A percentile compares a stretch with the other conserved stretches of the same genome.
phyloP scores from a whole-genome alignment of 169 alveolate species.

The Cyclospora cayetanensis region DNA sequence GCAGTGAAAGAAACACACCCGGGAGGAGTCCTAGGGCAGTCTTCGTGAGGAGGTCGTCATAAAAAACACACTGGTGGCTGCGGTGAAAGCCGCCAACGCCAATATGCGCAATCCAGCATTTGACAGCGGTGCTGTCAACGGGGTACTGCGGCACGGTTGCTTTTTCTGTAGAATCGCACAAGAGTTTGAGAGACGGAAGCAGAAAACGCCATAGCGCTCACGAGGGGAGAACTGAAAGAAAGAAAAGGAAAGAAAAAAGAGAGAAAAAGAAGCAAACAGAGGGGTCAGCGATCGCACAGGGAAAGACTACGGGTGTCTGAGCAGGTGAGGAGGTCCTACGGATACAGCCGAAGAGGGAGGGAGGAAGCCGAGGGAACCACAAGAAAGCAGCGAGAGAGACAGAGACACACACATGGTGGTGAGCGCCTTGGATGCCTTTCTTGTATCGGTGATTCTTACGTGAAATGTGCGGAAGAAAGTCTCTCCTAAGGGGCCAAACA shows the following conservation, averaged over 20 bases:
- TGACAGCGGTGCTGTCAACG: neutral
- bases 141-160: neutral
- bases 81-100: constrained; percentile 20
- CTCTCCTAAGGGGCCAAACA: neutral
- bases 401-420: too few relatives aligned
- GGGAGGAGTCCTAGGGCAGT: neutral
- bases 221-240: neutral
- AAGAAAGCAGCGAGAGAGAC: too few relatives aligned
- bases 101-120: neutral
- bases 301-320: neutral
- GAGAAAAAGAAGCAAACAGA: neutral
- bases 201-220: neutral
- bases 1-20: too few relatives aligned
- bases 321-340: too few relatives aligned
- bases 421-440: too few relatives aligned
- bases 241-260: neutral
- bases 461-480: neutral
- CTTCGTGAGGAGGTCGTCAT: neutral
- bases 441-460: too few relatives aligned
- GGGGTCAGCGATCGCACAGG: neutral
- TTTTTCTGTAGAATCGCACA: neutral
- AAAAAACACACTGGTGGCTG: neutral
- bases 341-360: too few relatives aligned
- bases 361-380: too few relatives aligned
- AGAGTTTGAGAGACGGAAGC: neutral